These are phyloP conservation scores for Singerocomus rubriflavus DNA, from an alignment of 1,284 basidiomycete species.

Conservation along the genomic window DNA sequence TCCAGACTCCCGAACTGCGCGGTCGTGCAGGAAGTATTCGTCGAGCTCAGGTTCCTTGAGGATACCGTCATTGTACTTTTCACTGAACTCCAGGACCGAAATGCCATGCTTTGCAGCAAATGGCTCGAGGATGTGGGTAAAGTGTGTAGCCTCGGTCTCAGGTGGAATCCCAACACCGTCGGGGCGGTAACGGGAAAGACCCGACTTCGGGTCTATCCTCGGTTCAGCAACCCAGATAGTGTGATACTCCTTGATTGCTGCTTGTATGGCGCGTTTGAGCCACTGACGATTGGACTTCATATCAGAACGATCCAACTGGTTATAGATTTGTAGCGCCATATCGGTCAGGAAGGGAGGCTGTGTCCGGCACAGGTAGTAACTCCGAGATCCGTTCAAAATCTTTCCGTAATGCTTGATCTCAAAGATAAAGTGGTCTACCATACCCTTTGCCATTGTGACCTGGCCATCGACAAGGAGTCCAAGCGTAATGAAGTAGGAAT, in stretches of 20 bases:
- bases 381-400: constrained; percentile 75
- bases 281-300: constrained; percentile 82
- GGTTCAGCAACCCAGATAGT: constrained; percentile 95
- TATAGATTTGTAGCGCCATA: constrained; percentile 97
- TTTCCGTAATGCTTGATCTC: constrained; percentile 98
- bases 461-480: constrained; percentile 94
- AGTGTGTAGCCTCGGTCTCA: constrained; percentile 97
- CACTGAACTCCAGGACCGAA: constrained; percentile 96
- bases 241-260: constrained; percentile 99
- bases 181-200: constrained; percentile 91
- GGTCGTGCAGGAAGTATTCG: constrained; percentile 97
- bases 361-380: constrained; percentile 91
- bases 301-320: constrained; percentile 87
- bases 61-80: constrained; percentile 87
- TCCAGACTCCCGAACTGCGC: constrained; percentile 90
- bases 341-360: constrained; percentile 99
- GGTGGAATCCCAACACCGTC: constrained; percentile 96
- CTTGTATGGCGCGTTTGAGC: constrained; percentile 93
- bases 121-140: constrained; percentile 95
- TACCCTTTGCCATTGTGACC: constrained; percentile 91
- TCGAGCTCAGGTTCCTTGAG: constrained; percentile 89
- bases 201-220: constrained; percentile 89
- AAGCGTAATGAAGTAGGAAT: constrained; percentile 92
- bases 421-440: constrained; percentile 99
- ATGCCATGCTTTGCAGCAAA: constrained; percentile 91